phyloP scores from a whole-genome alignment of 2,329 filamentous ascomycete species.

The Monosporascus sp. region DNA sequence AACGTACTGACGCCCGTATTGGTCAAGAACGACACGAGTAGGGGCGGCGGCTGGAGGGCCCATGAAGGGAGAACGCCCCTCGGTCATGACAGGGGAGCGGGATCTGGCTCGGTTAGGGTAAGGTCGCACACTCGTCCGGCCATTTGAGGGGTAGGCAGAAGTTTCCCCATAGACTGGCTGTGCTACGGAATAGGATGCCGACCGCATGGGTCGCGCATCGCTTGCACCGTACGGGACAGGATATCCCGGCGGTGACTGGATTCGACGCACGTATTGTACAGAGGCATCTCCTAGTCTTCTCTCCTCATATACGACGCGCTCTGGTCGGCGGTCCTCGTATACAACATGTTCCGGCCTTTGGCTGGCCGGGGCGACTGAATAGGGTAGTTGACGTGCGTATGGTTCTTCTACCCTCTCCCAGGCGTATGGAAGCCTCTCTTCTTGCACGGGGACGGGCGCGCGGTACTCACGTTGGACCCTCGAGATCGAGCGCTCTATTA shows the following conservation, averaged over 20 bases:
- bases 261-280: slow-evolving; percentile 31
- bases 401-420: slow-evolving; percentile 31
- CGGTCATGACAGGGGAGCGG: slow-evolving; percentile 40
- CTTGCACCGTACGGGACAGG: slow-evolving; percentile 32
- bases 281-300: slow-evolving; percentile 22
- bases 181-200: slow-evolving; percentile 37
- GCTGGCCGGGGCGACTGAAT: slow-evolving; percentile 22
- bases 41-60: slow-evolving; percentile 47
- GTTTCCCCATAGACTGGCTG: slow-evolving; percentile 37
- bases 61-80: slow-evolving; percentile 43
- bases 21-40: slow-evolving; percentile 72
- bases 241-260: slow-evolving; percentile 32
- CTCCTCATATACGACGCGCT: slow-evolving; percentile 25
- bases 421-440: slow-evolving; percentile 17
- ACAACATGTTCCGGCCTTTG: slow-evolving; percentile 21
- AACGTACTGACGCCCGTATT: slow-evolving; percentile 74
- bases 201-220: slow-evolving; percentile 33
- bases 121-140: slow-evolving; percentile 44
- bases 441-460: slow-evolving; percentile 9
- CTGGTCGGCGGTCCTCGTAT: slow-evolving; percentile 26
- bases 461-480: slow-evolving; percentile 29
- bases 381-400: slow-evolving; percentile 22
- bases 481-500: slow-evolving; percentile 35
- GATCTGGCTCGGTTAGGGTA: slow-evolving; percentile 44
- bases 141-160: slow-evolving; percentile 39